phyloP scores from a whole-genome alignment of 139 green algal genomes.

The Tetraselmis chui region DNA sequence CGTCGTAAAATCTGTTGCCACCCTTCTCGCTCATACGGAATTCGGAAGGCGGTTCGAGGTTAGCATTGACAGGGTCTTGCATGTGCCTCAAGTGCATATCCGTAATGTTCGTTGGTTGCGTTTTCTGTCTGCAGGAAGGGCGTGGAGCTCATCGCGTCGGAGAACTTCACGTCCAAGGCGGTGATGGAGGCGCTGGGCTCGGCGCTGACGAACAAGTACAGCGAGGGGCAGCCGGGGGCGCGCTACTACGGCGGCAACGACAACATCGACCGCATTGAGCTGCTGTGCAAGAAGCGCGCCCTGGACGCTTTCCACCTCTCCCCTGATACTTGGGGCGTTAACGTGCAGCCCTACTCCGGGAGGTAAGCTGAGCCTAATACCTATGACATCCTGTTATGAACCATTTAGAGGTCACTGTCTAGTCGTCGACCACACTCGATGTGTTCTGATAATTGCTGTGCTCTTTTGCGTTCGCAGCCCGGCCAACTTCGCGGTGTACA shows the following conservation, averaged over 20 bases:
- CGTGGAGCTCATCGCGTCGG: conserved; percentile 95
- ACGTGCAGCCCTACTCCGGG: conserved; percentile 76
- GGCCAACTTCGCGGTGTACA: conserved; percentile 95
- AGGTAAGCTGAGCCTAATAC: no score
- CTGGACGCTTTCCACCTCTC: conserved; percentile 72
- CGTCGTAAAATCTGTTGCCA: no score
- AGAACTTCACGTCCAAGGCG: conserved; percentile 94
- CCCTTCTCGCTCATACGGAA: no score
- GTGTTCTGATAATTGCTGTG: no score
- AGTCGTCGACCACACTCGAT: no score
- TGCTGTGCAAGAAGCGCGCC: conserved; percentile 85
- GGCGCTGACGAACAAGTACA: conserved; percentile 99
- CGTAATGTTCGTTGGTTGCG: no score
- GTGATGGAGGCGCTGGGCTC: conserved; percentile 51
- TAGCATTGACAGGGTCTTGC: no score
- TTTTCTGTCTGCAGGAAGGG: no score
- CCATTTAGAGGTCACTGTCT: no score
- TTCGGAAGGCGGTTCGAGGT: no score
- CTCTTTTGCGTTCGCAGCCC: conserved; percentile 41
- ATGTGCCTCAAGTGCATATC: no score
- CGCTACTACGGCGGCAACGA: conserved; percentile 98
- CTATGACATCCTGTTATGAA: no score
- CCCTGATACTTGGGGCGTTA: conserved; percentile 88
- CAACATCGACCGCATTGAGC: conserved; percentile 92
- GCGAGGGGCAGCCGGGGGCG: conserved; percentile 69